Conservation (phyloP, 257 asterid species). For the Petunia secreta region DNA sequence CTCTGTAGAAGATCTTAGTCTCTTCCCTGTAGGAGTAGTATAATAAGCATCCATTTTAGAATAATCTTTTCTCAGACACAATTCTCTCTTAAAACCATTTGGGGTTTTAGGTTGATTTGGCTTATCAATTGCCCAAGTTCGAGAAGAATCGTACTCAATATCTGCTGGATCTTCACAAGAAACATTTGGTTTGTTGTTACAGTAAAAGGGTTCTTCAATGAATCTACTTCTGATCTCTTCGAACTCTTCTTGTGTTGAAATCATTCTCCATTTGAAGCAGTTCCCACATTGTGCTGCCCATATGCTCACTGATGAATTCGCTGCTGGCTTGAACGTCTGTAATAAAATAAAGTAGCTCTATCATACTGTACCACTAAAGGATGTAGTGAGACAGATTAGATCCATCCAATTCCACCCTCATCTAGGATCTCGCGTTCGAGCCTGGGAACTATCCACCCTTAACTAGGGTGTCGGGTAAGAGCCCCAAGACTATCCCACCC, state of each 20-base stretch:
- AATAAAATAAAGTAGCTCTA: background rate
- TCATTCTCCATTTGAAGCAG: slow-evolving; percentile 29
- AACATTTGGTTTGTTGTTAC: slow-evolving; percentile 17
- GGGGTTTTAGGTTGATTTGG: slow-evolving; percentile 34
- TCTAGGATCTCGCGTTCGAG: no score
- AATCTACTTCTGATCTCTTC: slow-evolving; percentile 31
- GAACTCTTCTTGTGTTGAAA: slow-evolving; percentile 27
- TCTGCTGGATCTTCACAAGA: slow-evolving; percentile 31
- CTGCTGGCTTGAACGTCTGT: background rate
- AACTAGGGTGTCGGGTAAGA: no score
- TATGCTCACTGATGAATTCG: slow-evolving; percentile 17
- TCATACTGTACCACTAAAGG: background rate
- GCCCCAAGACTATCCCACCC: no score
- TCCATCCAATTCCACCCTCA: no score
- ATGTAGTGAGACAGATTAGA: no score
- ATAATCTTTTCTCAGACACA: slow-evolving; percentile 24
- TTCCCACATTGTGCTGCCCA: slow-evolving; percentile 32
- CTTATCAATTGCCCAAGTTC: slow-evolving; percentile 31
- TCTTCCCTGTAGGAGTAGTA: slow-evolving; percentile 31
- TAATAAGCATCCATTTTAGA: slow-evolving; percentile 28
- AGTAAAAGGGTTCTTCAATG: slow-evolving; percentile 30
- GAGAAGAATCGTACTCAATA: slow-evolving; percentile 23
- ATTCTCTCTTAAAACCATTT: slow-evolving; percentile 24
- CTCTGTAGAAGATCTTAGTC: slow-evolving; percentile 17
- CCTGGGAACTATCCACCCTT: no score